These are phyloP conservation scores for Schizosaccharomyces osmophilus DNA, from an alignment of 805 yeast genomes.

Conservation along the genomic window DNA sequence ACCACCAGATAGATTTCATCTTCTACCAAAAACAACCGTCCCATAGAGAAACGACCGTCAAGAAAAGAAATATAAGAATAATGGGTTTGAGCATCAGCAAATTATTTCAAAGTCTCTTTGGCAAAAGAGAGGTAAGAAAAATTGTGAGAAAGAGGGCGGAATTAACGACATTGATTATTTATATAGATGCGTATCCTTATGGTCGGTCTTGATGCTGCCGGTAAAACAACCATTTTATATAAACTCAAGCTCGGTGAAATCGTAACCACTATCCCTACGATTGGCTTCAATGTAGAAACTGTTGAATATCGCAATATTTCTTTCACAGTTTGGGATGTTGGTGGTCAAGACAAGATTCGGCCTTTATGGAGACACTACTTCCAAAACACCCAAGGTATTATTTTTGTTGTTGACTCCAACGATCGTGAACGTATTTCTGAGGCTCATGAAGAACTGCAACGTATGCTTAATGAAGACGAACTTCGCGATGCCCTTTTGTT, in stretches of 20 bases:
- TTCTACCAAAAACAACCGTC: neutral
- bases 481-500: slow-evolving; percentile 85
- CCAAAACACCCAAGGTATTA: slow-evolving; percentile 96
- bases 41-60: neutral
- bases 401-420: slow-evolving; percentile 91
- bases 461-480: slow-evolving; percentile 96
- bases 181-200: slow-evolving; percentile 67
- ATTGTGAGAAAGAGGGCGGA: neutral
- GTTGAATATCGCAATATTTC: slow-evolving; percentile 59
- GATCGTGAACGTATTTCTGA: slow-evolving; percentile 94
- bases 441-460: slow-evolving; percentile 94
- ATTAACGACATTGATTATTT: neutral
- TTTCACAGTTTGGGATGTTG: slow-evolving; percentile 91
- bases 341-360: slow-evolving; percentile 98
- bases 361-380: slow-evolving; percentile 97
- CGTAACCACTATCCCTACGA: slow-evolving; percentile 55
- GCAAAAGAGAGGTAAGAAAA: slow-evolving; percentile 45
- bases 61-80: slow-evolving; percentile 10
- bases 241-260: slow-evolving; percentile 37
- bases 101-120: slow-evolving; percentile 81
- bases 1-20: neutral
- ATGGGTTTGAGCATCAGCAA: slow-evolving; percentile 94
- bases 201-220: slow-evolving; percentile 94
- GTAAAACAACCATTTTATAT: slow-evolving; percentile 89
- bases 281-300: slow-evolving; percentile 59